These are phyloP conservation scores for Alternaria postmessia DNA, from an alignment of 2,329 filamentous ascomycete species.

Conservation along the genomic window DNA sequence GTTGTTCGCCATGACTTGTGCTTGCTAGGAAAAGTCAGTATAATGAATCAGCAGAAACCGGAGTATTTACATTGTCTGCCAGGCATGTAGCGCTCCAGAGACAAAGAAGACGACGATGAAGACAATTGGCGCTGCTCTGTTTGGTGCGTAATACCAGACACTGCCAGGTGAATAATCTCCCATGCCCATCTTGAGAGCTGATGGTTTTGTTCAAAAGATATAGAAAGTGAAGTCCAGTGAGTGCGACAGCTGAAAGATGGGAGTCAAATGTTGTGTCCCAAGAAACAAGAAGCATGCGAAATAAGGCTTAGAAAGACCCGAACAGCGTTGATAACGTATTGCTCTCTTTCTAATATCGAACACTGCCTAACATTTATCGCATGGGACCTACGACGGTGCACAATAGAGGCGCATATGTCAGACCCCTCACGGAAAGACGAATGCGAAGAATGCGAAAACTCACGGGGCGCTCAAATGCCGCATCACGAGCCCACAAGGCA, in stretches of 20 bases:
- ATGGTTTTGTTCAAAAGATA: neutral
- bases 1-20: conserved; percentile 67
- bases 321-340: neutral
- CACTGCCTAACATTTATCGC: neutral
- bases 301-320: neutral
- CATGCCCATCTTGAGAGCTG: conserved; percentile 37
- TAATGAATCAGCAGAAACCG: neutral
- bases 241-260: neutral
- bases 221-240: neutral
- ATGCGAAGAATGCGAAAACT: conserved; percentile 42
- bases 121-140: conserved; percentile 62
- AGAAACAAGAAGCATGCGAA: neutral
- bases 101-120: conserved; percentile 60
- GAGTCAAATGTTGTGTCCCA: neutral
- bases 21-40: conserved; percentile 48
- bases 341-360: neutral
- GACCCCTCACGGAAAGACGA: conserved; percentile 4
- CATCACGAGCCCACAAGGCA: conserved; percentile 18
- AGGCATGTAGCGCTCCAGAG: conserved; percentile 60
- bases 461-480: conserved; percentile 7
- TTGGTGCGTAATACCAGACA: conserved; percentile 60
- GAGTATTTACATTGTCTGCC: conserved; percentile 62
- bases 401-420: neutral
- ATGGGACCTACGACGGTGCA: neutral
- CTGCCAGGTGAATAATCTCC: conserved; percentile 46